Base-by-base conservation (phyloP, 2,329 filamentous ascomycete genomes). In the Neospermospora avenae region DNA sequence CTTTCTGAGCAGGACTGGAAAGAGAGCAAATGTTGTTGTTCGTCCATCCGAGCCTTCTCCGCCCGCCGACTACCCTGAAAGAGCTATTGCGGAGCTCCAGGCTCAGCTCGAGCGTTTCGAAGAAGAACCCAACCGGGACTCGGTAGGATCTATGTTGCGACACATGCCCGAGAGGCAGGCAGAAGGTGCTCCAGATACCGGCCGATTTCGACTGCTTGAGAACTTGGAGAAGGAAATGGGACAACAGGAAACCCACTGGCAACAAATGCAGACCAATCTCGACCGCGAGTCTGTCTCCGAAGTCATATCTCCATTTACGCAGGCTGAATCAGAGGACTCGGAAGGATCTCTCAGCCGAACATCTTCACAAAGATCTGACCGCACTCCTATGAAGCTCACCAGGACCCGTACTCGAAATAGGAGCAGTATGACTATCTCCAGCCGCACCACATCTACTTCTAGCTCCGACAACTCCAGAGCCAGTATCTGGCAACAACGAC, bases 211-310 rank as follows among this genome's bases (percentile, higher is more conserved):
- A 55, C 75, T 86, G 3, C 74, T 88, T 1, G 80, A 83, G 34
- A 80, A 84, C 61, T 74, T 88, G 1, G 85, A 88, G 68, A 76
- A 75, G 62, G 85, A 88, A 70, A 84, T 88, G 78, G 82, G 80
- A 0, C 71, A 78, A 64, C 81, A 88, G 68, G 83, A 85, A 68
- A 77, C 77, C 57, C 79, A 81, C 64, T 88, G 85, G 85, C 79
- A 81, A 58, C 74, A 79, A 53, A 78, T 87, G 73, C 82, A 83
- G 59, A 74, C 78, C 25, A 78, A 80, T 39, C 69, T 85, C 42
- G 74, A 76, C 55, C 78, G 68, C 28, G 64, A 69, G 45, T 71
- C 70, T 13, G 62, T 67, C 41, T 70, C 66, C 35, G 54, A 55
- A 18, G 54, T 67, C n/a, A 58, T 67, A 55, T 66, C 68, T 16